A percentile compares a stretch with the other conserved stretches of the same genome.
Evolutionary conservation across 192 early-diverging fungal genomes (phyloP).

Genomic region (Coemansia sp.): DNA sequence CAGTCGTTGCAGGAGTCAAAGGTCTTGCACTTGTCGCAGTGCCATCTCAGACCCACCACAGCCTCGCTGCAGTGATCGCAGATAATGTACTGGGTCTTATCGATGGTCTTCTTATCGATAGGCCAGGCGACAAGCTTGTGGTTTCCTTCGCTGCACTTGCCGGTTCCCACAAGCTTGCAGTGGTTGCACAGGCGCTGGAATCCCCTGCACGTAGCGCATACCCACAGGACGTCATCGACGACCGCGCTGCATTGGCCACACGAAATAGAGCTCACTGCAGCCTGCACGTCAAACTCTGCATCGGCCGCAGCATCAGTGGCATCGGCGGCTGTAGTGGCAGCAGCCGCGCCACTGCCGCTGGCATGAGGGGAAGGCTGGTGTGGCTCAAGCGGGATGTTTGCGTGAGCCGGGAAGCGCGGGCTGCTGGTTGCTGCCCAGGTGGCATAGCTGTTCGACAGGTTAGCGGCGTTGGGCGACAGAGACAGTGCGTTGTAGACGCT

Average conservation of each 20-base stretch:
- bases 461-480: conserved; percentile 20
- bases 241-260: conserved; percentile 15
- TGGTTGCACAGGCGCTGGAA: conserved; percentile 36
- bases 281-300: neutral
- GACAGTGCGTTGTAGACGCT: conserved; percentile 43
- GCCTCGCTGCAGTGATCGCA: conserved; percentile 55
- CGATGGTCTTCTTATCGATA: conserved; percentile 15
- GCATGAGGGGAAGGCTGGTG: neutral
- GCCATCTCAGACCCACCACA: conserved; percentile 51
- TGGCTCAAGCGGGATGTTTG: conserved; percentile 40
- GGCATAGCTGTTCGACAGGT: conserved; percentile 9
- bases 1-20: conserved; percentile 67
- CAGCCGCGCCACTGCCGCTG: neutral
- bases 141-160: neutral
- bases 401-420: conserved; percentile 10
- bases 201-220: conserved; percentile 20
- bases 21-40: conserved; percentile 56
- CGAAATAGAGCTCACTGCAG: neutral
- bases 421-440: conserved; percentile 37
- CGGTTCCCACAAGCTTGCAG: conserved; percentile 16
- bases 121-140: conserved; percentile 38
- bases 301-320: neutral
- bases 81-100: conserved; percentile 36
- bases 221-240: conserved; percentile 30
- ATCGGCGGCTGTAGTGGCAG: neutral